Evolutionary conservation across 2,329 filamentous ascomycete genomes (phyloP), one percentile per base, ranked within the genome.

Genomic region (Cladosporium sphaerospermum): DNA sequence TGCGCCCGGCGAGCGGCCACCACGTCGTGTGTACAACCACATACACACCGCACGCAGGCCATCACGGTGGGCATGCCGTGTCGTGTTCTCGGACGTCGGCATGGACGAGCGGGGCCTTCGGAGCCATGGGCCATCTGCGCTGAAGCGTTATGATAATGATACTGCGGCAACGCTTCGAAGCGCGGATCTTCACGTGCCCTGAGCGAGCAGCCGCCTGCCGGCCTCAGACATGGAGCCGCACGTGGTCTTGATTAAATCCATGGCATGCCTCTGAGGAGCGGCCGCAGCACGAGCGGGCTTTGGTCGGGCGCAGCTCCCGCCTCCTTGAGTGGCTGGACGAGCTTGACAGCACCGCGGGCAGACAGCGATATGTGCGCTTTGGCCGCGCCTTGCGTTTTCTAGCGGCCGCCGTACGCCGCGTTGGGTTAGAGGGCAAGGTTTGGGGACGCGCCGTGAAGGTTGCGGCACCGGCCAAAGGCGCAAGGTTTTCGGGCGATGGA

Each of bases 371-470:
- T 41, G 40, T 32, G 48, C 33, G 48, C 48, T 51, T 44, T 44
- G 48, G 40, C 48, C 48, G 48, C 48, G 36, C 14, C 36, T 31
- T 51, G 40, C 40, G 32, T 51, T 37, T 51, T 51, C 48, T 51
- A 51, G 48, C 48, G 48, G 48, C 40, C 40, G 39, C 48, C 32
- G 44, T 40, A 31, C 40, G 32, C 40, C 44, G 40, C 48, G 48
- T 44, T 51, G 48, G 44, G 48, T 51, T 51, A 31, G 40, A 37
- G 16, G 37, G 40, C 32, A 51, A 50, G 48, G 48, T 44, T 43
- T 51, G 48, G 48, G 48, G 42, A 16, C 48, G 48, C 48, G 48
- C 48, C 48, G 48, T 32, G 48, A 51, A 51, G 48, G 40, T 51
- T 51, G 48, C 9, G 41, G 37, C 46, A 28, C 23, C 23, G 23